Percentiles rank a stretch among this genome's conserved stretches.
Conservation (phyloP, 2,329 filamentous ascomycete genomes). For the Phaeophleospora eucalypticola region DNA sequence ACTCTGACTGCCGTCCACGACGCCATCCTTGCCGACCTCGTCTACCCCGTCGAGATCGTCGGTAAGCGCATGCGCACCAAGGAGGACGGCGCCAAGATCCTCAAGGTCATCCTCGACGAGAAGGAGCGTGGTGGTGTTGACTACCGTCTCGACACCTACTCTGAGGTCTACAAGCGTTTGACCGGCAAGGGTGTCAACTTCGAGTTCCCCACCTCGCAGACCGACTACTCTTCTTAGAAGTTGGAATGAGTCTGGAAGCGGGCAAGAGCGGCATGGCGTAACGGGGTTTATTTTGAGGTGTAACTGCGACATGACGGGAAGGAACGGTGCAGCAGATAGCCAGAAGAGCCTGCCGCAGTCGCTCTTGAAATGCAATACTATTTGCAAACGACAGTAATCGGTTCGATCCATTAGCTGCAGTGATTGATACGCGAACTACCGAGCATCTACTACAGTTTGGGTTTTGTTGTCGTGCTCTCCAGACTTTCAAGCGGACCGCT, state of each 20-base stretch:
- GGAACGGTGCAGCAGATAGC: not conserved
- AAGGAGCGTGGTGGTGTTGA: conserved; percentile 99
- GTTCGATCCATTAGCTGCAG: not conserved
- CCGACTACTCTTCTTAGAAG: conserved; percentile 61
- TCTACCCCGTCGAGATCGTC: conserved; percentile 99
- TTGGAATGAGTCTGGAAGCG: not conserved
- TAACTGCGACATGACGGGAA: not conserved
- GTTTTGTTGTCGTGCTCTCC: conserved; percentile 4
- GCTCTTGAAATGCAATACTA: not conserved
- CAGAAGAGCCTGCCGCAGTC: not conserved
- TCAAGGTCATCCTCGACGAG: conserved; percentile 99
- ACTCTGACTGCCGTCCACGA: conserved; percentile 99
- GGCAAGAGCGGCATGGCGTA: not conserved
- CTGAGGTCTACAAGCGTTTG: conserved; percentile 97
- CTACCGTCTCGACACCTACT: conserved; percentile 99
- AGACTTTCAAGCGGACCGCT: conserved; percentile 6
- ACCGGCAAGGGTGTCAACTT: conserved; percentile 92
- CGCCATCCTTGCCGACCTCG: conserved; percentile 93
- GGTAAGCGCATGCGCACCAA: conserved; percentile 98
- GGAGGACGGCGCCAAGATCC: conserved; percentile 96
- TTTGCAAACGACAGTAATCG: not conserved
- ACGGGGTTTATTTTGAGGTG: not conserved
- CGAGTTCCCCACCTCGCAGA: conserved; percentile 87
- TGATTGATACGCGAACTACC: not conserved
- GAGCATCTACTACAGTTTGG: conserved; percentile 7